These are phyloP conservation scores for Cryptococcus deneoformans DNA, from an alignment of 1,284 basidiomycete genomes.

Conservation along the genomic window DNA sequence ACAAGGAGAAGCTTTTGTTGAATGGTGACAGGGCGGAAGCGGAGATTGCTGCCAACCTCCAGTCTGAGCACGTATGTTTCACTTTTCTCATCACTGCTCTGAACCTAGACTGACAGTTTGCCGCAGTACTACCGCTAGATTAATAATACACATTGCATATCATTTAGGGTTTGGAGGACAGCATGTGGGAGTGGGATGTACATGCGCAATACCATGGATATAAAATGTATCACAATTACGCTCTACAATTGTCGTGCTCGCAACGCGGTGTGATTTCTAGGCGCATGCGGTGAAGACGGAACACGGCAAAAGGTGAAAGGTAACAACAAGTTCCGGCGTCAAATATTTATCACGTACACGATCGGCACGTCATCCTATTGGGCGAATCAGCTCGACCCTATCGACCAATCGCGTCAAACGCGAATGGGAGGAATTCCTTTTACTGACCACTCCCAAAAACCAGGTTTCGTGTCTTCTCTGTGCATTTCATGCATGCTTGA, in stretches of 20 bases:
- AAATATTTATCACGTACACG: neutral
- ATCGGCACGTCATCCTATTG: constrained; percentile 7
- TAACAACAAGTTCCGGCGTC: neutral
- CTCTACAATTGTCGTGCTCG: neutral
- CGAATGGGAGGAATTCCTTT: neutral
- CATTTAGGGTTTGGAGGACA: neutral
- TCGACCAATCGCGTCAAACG: neutral
- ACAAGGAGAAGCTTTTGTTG: constrained; percentile 92
- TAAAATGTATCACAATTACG: neutral
- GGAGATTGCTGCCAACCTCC: constrained; percentile 91
- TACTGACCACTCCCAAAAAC: no score
- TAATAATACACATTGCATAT: neutral
- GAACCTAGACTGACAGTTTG: neutral
- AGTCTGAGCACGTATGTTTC: constrained; percentile 55
- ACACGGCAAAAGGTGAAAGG: no score
- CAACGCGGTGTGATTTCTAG: neutral
- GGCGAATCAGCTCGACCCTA: neutral
- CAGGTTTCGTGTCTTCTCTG: neutral
- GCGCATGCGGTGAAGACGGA: no score
- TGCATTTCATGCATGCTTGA: neutral
- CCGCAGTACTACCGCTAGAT: constrained; percentile 16
- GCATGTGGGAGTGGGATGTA: neutral
- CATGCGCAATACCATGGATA: neutral
- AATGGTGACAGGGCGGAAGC: constrained; percentile 97
- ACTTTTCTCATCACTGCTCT: neutral